These are phyloP conservation scores for Coemansia sp. DNA, from an alignment of 371 early-diverging fungal genomes.

Conservation along the genomic window DNA sequence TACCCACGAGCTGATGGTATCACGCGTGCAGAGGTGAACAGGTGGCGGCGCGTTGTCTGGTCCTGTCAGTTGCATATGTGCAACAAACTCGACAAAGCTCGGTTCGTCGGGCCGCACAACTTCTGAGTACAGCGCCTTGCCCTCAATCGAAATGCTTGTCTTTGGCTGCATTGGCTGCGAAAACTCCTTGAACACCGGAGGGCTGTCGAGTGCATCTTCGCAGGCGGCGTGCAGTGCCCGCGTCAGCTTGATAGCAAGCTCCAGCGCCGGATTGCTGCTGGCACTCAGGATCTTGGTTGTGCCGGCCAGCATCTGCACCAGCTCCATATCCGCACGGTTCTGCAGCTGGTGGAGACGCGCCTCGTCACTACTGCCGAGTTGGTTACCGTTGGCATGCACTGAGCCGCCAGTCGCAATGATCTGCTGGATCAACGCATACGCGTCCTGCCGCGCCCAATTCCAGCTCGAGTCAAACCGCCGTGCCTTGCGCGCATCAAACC, in stretches of 20 bases:
- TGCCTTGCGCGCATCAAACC: slow-evolving; percentile 81
- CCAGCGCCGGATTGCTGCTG: neutral
- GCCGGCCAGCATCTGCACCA: slow-evolving; percentile 54
- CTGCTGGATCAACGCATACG: slow-evolving; percentile 46
- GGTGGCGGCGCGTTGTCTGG: too few relatives aligned
- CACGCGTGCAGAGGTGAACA: too few relatives aligned
- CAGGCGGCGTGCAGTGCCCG: slow-evolving; percentile 4
- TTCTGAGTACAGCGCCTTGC: slow-evolving; percentile 59
- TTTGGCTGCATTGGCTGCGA: slow-evolving; percentile 83
- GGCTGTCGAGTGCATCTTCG: neutral
- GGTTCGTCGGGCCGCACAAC: neutral
- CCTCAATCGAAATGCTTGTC: slow-evolving; percentile 72
- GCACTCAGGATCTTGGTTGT: slow-evolving; percentile 38
- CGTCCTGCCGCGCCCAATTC: slow-evolving; percentile 97
- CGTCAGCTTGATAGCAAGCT: slow-evolving; percentile 3
- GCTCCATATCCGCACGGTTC: slow-evolving; percentile 45
- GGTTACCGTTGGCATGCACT: neutral
- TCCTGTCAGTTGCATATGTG: too few relatives aligned
- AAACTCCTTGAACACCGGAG: slow-evolving; percentile 56
- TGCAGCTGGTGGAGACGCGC: slow-evolving; percentile 7
- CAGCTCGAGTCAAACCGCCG: slow-evolving; percentile 92
- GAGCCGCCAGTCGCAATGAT: neutral
- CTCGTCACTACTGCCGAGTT: neutral
- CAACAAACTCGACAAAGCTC: too few relatives aligned
- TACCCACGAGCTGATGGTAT: too few relatives aligned